Evolutionary conservation across 345 rosid genomes (phyloP).

Genomic region (Streptanthus diversifolius): DNA sequence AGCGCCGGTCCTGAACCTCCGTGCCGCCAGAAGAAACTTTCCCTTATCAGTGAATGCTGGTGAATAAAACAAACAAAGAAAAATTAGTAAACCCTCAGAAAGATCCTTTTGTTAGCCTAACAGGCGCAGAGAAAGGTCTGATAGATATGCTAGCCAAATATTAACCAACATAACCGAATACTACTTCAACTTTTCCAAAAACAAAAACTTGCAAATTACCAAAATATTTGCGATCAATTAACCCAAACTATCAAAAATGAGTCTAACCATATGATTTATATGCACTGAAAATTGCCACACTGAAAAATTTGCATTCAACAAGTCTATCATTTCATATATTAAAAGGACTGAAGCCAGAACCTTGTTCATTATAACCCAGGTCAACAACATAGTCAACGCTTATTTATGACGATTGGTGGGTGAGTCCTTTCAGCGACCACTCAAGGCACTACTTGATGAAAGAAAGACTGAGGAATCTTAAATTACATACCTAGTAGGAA

Average conservation of each 20-base stretch:
- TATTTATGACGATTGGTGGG: slow-evolving; percentile 15
- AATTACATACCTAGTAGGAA: slow-evolving; percentile 13
- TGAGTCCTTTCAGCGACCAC: slow-evolving; percentile 18
- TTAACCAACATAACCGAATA: neutral
- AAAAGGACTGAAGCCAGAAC: neutral
- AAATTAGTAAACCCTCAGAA: neutral
- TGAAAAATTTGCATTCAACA: neutral
- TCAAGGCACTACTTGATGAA: slow-evolving; percentile 7
- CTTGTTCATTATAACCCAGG: neutral
- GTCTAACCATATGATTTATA: neutral
- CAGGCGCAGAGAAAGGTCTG: neutral
- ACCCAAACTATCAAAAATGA: neutral
- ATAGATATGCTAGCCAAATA: neutral
- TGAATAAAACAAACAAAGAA: neutral
- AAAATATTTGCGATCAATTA: neutral
- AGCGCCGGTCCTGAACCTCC: slow-evolving; percentile 73
- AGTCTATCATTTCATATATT: neutral
- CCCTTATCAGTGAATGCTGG: slow-evolving; percentile 77
- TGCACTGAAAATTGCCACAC: neutral
- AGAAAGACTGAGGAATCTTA: slow-evolving; percentile 37
- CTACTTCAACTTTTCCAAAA: neutral
- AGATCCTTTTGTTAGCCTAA: neutral
- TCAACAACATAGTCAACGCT: slow-evolving; percentile 30
- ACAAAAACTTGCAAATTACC: neutral
- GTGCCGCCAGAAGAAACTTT: slow-evolving; percentile 92